A percentile compares a stretch with the other conserved stretches of the same genome.
Conservation (phyloP, 768 basidiomycete genomes). For the Daedalea quercina region DNA sequence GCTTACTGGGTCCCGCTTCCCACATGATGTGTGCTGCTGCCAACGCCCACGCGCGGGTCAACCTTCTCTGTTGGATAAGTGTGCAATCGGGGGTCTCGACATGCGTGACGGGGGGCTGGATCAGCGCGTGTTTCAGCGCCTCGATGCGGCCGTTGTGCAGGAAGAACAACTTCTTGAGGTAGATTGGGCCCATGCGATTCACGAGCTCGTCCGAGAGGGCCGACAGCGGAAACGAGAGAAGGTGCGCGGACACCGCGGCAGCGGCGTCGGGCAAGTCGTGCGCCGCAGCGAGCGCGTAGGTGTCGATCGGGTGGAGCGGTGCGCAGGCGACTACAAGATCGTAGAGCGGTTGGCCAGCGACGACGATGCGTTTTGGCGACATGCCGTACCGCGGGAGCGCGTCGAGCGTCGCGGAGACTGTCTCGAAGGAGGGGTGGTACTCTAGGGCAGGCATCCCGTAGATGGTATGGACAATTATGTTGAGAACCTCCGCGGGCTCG, state of each 20-base stretch:
- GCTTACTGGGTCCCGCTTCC: slow-evolving; percentile 24
- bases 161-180: slow-evolving; percentile 32
- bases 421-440: slow-evolving; percentile 59
- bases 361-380: slow-evolving; percentile 15
- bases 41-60: slow-evolving; percentile 23
- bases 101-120: slow-evolving; percentile 20
- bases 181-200: slow-evolving; percentile 31
- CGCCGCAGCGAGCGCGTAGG: slow-evolving; percentile 34
- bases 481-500: slow-evolving; percentile 55
- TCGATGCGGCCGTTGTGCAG: slow-evolving; percentile 31
- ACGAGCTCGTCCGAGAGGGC: slow-evolving; percentile 32
- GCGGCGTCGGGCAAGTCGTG: slow-evolving; percentile 31
- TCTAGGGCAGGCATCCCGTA: slow-evolving; percentile 69
- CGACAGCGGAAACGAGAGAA: slow-evolving; percentile 27
- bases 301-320: slow-evolving; percentile 27
- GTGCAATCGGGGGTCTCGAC: slow-evolving; percentile 13
- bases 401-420: slow-evolving; percentile 16
- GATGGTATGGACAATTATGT: slow-evolving; percentile 63
- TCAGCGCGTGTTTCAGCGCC: slow-evolving; percentile 24
- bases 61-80: slow-evolving; percentile 15
- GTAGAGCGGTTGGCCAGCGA: slow-evolving; percentile 23
- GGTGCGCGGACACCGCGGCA: slow-evolving; percentile 27
- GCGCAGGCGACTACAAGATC: slow-evolving; percentile 26
- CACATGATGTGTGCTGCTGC: slow-evolving; percentile 21
- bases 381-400: slow-evolving; percentile 22